Conservation (phyloP, 768 basidiomycete species). For the Coprinellus micaceus region DNA sequence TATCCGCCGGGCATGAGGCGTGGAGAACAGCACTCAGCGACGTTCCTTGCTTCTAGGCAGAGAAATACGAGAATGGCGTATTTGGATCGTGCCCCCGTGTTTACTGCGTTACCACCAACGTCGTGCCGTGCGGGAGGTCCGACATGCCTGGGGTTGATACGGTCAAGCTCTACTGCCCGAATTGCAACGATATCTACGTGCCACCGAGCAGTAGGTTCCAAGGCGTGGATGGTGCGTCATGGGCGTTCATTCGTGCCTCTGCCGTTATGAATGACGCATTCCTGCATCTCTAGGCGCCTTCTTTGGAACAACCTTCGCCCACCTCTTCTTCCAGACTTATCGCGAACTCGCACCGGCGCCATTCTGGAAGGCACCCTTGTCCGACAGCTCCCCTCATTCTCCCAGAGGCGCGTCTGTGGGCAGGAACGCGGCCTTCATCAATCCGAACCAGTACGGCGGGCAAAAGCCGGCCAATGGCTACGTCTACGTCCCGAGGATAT, state of each 20-base stretch:
- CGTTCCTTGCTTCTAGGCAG: slow-evolving; percentile 52
- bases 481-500: slow-evolving; percentile 89
- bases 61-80: slow-evolving; percentile 89
- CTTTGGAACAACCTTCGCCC: slow-evolving; percentile 98
- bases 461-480: slow-evolving; percentile 85
- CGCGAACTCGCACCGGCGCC: slow-evolving; percentile 92
- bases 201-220: slow-evolving; percentile 95
- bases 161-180: slow-evolving; percentile 96
- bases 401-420: slow-evolving; percentile 49
- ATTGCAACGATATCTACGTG: slow-evolving; percentile 94
- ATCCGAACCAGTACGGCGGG: slow-evolving; percentile 86
- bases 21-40: not conserved
- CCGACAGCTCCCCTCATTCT: slow-evolving; percentile 56
- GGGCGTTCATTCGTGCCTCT: not conserved
- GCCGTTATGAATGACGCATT: not conserved
- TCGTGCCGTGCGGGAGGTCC: slow-evolving; percentile 92
- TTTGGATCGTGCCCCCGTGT: slow-evolving; percentile 97
- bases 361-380: slow-evolving; percentile 73
- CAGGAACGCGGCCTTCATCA: slow-evolving; percentile 62
- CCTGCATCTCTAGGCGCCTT: slow-evolving; percentile 83
- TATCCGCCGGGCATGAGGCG: slow-evolving; percentile 8
- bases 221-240: slow-evolving; percentile 82
- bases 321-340: slow-evolving; percentile 97
- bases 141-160: slow-evolving; percentile 96
- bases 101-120: slow-evolving; percentile 82